Evolutionary conservation across 371 early-diverging fungal genomes (phyloP).

Genomic region (Lichtheimia ramosa): DNA sequence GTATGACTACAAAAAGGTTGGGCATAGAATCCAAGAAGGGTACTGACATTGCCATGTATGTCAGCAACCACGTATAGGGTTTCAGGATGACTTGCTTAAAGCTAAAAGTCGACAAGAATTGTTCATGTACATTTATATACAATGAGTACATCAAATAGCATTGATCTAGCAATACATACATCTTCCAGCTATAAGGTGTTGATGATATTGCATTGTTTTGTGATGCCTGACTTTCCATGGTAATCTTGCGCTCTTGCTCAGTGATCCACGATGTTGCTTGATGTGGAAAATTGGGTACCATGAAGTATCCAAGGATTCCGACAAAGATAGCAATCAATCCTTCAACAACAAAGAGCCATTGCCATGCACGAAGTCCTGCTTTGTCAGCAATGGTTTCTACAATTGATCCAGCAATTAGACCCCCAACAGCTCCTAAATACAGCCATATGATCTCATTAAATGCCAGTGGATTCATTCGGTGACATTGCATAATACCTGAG

Average conservation of each 20-base stretch:
- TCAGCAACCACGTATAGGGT: too few relatives aligned
- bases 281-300: slow-evolving; percentile 47
- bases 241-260: slow-evolving; percentile 36
- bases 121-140: too few relatives aligned
- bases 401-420: slow-evolving; percentile 16
- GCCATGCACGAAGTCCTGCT: slow-evolving; percentile 18
- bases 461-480: background rate
- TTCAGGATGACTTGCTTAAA: too few relatives aligned
- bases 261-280: slow-evolving; percentile 44
- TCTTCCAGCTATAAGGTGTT: too few relatives aligned
- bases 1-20: background rate
- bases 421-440: slow-evolving; percentile 1
- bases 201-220: too few relatives aligned
- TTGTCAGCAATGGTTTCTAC: slow-evolving; percentile 13
- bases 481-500: too few relatives aligned
- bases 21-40: too few relatives aligned
- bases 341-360: slow-evolving; percentile 21
- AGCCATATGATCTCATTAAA: background rate
- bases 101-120: too few relatives aligned
- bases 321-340: slow-evolving; percentile 20
- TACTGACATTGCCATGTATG: too few relatives aligned
- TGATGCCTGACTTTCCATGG: slow-evolving; percentile 4
- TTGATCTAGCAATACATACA: too few relatives aligned
- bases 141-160: too few relatives aligned
- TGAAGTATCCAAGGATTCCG: slow-evolving; percentile 15